phyloP scores from a whole-genome alignment of 2,329 filamentous ascomycete genomes.

The Talaromyces sp. region DNA sequence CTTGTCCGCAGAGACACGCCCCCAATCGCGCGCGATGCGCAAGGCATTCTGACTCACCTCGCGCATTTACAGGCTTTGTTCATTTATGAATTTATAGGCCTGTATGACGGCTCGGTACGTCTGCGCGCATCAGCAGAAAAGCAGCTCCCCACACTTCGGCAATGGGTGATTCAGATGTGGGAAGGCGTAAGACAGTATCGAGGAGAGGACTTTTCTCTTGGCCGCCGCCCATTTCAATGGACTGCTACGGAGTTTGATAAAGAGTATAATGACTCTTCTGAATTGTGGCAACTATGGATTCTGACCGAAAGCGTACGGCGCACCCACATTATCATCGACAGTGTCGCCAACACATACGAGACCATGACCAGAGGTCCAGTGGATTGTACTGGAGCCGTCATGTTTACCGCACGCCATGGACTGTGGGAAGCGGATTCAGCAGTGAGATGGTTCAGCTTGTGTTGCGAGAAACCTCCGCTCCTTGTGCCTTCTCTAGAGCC shows the following conservation, averaged over 20 bases:
- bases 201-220: background rate
- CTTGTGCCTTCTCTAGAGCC: conserved; percentile 2
- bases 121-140: background rate
- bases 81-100: background rate
- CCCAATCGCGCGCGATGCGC: background rate
- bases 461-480: background rate
- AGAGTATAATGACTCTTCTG: conserved; percentile 1
- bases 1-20: background rate
- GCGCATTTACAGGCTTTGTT: background rate
- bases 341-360: conserved; percentile 4
- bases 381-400: background rate
- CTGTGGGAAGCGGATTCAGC: conserved; percentile 7
- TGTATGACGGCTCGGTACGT: background rate
- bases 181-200: background rate
- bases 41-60: background rate
- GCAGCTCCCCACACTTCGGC: background rate
- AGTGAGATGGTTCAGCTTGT: background rate
- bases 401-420: background rate
- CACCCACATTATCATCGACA: conserved; percentile 6
- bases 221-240: background rate
- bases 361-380: background rate
- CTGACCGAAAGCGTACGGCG: conserved; percentile 12
- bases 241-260: background rate
- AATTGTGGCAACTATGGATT: conserved; percentile 12
- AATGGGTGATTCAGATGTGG: background rate